These are phyloP conservation scores for Zhuliangozyma parablackwelliae DNA, from an alignment of 1,139 yeast species.

Conservation along the genomic window DNA sequence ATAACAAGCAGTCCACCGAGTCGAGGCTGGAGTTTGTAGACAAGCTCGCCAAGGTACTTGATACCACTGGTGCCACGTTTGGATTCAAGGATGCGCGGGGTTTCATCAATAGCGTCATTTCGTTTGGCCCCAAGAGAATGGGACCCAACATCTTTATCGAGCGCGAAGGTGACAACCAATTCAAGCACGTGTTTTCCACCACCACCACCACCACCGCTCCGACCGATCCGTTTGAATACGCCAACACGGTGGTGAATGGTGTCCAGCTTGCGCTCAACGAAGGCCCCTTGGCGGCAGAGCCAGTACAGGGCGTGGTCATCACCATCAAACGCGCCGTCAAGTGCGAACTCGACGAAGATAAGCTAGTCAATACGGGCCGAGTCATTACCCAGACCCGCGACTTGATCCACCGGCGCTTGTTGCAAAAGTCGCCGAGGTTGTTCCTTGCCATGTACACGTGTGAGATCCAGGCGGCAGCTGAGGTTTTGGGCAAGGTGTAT, in stretches of 20 bases:
- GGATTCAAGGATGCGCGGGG: constrained; percentile 18
- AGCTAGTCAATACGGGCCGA: constrained; percentile 45
- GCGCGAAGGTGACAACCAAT: constrained; percentile 24
- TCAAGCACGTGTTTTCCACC: constrained; percentile 25
- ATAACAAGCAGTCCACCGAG: constrained; percentile 10
- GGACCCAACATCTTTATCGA: constrained; percentile 79
- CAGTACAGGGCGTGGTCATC: constrained; percentile 75
- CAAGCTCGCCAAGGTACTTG: constrained; percentile 28
- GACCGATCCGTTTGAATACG: constrained; percentile 42
- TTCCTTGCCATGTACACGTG: constrained; percentile 91
- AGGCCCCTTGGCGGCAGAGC: constrained; percentile 90
- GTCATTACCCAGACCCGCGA: constrained; percentile 72
- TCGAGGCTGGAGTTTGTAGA: constrained; percentile 21
- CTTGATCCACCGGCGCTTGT: constrained; percentile 61
- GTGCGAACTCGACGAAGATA: constrained; percentile 27
- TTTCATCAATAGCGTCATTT: constrained; percentile 45
- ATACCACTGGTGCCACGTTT: constrained; percentile 15
- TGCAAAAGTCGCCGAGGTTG: constrained; percentile 82
- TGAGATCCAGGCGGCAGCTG: constrained; percentile 93
- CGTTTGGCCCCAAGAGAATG: constrained; percentile 73
- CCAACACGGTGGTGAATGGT: constrained; percentile 71
- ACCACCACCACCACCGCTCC: constrained; percentile 10
- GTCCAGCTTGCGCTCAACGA: constrained; percentile 77
- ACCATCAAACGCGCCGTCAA: constrained; percentile 30
- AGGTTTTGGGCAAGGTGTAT: constrained; percentile 91